Conservation (phyloP, 2,329 filamentous ascomycete genomes). For the Microsporum canis region DNA sequence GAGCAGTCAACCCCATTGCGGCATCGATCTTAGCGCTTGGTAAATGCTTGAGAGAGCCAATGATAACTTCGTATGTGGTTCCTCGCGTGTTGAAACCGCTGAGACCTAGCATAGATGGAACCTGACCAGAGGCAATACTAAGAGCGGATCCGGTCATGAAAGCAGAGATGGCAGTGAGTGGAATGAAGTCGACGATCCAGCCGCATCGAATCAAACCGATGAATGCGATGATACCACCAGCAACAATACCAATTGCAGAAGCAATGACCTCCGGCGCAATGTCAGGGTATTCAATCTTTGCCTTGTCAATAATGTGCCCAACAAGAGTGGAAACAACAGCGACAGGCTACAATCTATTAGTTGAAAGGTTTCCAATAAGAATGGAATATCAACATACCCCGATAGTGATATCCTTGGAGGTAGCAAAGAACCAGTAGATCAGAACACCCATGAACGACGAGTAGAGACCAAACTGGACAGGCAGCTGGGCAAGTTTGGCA, state of each 20-base stretch:
- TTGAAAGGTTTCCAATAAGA: constrained; percentile 5
- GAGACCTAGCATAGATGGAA: constrained; percentile 72
- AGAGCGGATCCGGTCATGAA: constrained; percentile 97
- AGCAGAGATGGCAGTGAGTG: constrained; percentile 76
- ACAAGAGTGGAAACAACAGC: constrained; percentile 90
- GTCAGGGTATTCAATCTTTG: constrained; percentile 44
- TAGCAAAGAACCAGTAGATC: constrained; percentile 96
- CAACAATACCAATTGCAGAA: constrained; percentile 64
- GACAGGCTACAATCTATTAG: constrained; percentile 53
- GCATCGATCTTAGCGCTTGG: constrained; percentile 61
- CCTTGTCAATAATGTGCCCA: constrained; percentile 64
- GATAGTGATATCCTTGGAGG: constrained; percentile 96
- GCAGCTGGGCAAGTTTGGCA: constrained; percentile 68
- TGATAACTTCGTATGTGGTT: constrained; percentile 69
- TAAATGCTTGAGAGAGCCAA: constrained; percentile 68
- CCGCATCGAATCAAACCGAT: constrained; percentile 71
- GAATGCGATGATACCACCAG: constrained; percentile 63
- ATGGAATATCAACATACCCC: constrained; percentile 53
- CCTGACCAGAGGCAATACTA: constrained; percentile 74
- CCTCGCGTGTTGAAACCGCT: constrained; percentile 59
- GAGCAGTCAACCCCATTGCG: constrained; percentile 73
- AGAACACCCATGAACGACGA: constrained; percentile 93
- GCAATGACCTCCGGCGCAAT: constrained; percentile 56
- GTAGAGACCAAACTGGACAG: constrained; percentile 74
- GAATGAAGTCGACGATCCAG: constrained; percentile 88